Percentiles rank a stretch among this genome's conserved stretches.
phyloP scores from a whole-genome alignment of 371 early-diverging fungal species.

The Zancudomyces culisetae region DNA sequence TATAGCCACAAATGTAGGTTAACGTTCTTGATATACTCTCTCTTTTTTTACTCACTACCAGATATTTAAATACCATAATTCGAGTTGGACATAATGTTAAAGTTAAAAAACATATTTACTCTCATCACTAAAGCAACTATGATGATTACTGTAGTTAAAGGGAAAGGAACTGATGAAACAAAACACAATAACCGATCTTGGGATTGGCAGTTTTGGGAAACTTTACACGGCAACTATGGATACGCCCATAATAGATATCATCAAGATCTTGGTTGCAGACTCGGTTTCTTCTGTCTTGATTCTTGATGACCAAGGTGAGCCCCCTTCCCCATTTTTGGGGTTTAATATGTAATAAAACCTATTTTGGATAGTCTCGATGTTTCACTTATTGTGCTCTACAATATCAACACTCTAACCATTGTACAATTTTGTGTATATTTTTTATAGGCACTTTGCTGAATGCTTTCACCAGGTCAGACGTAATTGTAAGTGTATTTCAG shows the following conservation, averaged over 20 bases:
- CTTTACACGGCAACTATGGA: conserved; percentile 54
- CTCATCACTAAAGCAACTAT: neutral
- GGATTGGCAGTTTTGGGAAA: conserved; percentile 68
- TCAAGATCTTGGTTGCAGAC: conserved; percentile 69
- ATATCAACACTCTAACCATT: too few relatives aligned
- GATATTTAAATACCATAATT: too few relatives aligned
- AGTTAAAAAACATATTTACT: neutral
- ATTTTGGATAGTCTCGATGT: too few relatives aligned
- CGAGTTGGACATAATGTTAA: too few relatives aligned
- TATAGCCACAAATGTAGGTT: conserved; percentile 62
- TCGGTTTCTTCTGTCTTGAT: conserved; percentile 83
- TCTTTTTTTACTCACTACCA: too few relatives aligned
- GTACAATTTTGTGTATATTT: conserved; percentile 9
- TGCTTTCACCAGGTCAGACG: conserved; percentile 87
- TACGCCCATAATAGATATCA: conserved; percentile 67
- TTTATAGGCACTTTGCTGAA: conserved; percentile 53
- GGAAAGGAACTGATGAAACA: conserved; percentile 37
- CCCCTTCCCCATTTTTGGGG: too few relatives aligned
- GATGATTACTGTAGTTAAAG: conserved; percentile 26
- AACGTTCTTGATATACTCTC: neutral
- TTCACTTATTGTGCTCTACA: too few relatives aligned
- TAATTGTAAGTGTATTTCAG: conserved; percentile 70
- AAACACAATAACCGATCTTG: conserved; percentile 48
- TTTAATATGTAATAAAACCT: too few relatives aligned
- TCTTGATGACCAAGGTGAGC: conserved; percentile 64